phyloP scores from a whole-genome alignment of 1,139 yeast genomes.

The Candida frijolesensis region DNA sequence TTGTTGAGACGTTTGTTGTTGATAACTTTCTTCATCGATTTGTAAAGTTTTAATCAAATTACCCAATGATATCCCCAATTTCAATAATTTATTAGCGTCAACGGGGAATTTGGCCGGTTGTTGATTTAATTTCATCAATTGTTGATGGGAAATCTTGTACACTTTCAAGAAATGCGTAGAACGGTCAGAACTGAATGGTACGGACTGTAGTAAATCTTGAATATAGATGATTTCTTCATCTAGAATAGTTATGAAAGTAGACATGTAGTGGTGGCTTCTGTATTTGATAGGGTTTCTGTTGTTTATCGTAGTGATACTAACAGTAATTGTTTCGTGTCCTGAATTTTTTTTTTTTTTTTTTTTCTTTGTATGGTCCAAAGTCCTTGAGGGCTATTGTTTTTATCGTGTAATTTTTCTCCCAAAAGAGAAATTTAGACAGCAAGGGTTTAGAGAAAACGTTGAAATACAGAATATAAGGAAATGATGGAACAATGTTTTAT shows the following conservation, averaged over 20 bases:
- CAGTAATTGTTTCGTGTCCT: neutral
- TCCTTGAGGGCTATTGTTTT: neutral
- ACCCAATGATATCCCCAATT: conserved; percentile 48
- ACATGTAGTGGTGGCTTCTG: conserved; percentile 5
- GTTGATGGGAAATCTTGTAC: conserved; percentile 34
- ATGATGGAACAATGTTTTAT: too few relatives aligned
- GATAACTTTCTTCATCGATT: conserved; percentile 36
- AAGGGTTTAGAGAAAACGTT: neutral
- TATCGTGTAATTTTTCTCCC: neutral
- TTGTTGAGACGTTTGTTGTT: conserved; percentile 15
- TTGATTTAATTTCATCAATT: conserved; percentile 26
- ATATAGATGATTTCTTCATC: conserved; percentile 33
- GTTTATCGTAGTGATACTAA: neutral
- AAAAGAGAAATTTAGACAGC: neutral
- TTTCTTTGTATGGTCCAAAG: neutral
- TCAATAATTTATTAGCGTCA: conserved; percentile 41
- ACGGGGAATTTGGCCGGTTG: conserved; percentile 32
- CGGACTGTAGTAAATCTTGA: conserved; percentile 31
- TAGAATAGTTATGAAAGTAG: conserved; percentile 18
- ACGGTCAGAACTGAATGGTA: conserved; percentile 35
- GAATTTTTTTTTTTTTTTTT: neutral
- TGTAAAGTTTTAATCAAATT: conserved; percentile 41
- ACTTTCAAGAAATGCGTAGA: conserved; percentile 30
- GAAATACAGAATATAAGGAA: neutral
- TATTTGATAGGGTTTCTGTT: neutral